Evolutionary conservation across 768 basidiomycete genomes (phyloP), one percentile per base, ranked within the genome.

Genomic region (Kondoa subrosea): DNA sequence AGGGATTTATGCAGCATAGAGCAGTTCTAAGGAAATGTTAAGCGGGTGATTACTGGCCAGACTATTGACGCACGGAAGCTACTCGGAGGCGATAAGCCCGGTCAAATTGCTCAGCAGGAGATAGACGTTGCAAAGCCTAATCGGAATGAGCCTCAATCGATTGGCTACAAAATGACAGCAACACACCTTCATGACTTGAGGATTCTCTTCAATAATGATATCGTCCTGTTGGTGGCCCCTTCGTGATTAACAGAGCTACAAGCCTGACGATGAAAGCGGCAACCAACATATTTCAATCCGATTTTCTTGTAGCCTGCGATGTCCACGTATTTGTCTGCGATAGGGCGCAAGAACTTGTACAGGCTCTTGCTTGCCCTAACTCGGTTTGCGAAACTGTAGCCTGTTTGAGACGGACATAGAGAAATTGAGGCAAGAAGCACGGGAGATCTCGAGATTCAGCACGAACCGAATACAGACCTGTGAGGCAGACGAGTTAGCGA

Each of bases 31-130:
- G 78, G 78, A 34, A n/a, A n/a, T n/a, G n/a, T n/a, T n/a, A n/a
- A n/a, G n/a, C n/a, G n/a, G n/a, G n/a, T n/a, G n/a, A n/a, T n/a
- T n/a, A n/a, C n/a, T n/a, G n/a, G n/a, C n/a, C n/a, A 84, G 83
- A 21, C 12, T 50, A 50, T 8, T 8, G 40, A 50, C 40, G 40
- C 40, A 50, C 40, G 12, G 40, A n/a, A 29, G 88, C 87, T n/a
- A 85, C 79, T 77, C 90, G 89, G 77, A 92, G 80, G 70, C 95
- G 88, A 83, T 80, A 95, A 67, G 84, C 84, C 70, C 95, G 89
- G 82, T 95, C 92, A 78, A 91, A 96, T 34, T 80, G 76, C 79
- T 96, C 85, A 61, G 83, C 82, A 33, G 83, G 81, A 59, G 88
- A 84, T 75, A 99, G 80, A 74, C 93, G 91, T 57, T 75, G 76